phyloP scores from a whole-genome alignment of 768 basidiomycete genomes.

The Tubosaeta brunneosetosa region DNA sequence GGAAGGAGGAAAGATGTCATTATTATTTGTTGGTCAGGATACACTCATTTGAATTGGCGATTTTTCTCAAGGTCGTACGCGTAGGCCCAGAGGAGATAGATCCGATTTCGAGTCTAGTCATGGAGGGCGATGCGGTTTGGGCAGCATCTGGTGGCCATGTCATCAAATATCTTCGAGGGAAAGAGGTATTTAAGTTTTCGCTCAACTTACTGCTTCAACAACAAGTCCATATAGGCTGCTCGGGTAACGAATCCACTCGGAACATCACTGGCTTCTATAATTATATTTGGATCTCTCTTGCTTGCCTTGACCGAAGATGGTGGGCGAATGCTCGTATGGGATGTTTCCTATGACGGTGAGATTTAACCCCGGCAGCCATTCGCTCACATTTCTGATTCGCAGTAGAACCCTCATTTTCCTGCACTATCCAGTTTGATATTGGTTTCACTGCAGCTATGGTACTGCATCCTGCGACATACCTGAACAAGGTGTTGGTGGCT shows the following conservation, averaged over 20 bases:
- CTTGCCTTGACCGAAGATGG: conserved; percentile 80
- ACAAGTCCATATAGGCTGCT: conserved; percentile 35
- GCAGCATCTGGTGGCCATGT: conserved; percentile 62
- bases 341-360: conserved; percentile 55
- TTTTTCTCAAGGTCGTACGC: conserved; percentile 4
- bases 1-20: conserved; percentile 90
- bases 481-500: conserved; percentile 90
- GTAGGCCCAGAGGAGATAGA: conserved; percentile 79
- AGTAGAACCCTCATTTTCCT: conserved; percentile 29
- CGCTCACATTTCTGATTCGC: conserved; percentile 8
- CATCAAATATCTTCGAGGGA: conserved; percentile 82
- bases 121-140: conserved; percentile 88
- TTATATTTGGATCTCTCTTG: conserved; percentile 78
- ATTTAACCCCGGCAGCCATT: conserved; percentile 9
- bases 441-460: conserved; percentile 82
- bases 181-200: conserved; percentile 54
- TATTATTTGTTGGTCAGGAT: conserved; percentile 86
- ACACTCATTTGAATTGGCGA: background rate
- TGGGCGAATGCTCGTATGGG: conserved; percentile 72
- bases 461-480: conserved; percentile 91
- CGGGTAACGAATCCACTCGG: conserved; percentile 64
- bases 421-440: conserved; percentile 71
- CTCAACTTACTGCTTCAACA: background rate
- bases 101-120: conserved; percentile 67
- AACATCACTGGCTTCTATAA: conserved; percentile 54